A percentile compares a stretch with the other conserved stretches of the same genome.
These are phyloP conservation scores for Aegilops sharonensis DNA, from an alignment of 176 grass and related monocot genomes.

Conservation along the genomic window DNA sequence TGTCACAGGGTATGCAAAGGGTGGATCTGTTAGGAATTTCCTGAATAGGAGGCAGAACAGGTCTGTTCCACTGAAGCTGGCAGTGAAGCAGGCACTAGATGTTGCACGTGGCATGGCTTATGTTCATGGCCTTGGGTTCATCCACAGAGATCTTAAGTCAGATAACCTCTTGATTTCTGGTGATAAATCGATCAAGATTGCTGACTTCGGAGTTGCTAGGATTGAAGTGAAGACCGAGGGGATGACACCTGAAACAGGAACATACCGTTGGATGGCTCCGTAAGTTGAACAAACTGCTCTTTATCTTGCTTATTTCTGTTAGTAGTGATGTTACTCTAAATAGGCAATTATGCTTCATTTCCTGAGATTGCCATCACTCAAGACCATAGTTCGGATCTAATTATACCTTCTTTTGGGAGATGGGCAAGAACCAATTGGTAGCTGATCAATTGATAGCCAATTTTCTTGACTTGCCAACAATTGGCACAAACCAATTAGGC, in stretches of 20 bases:
- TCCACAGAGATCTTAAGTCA: slow-evolving; percentile 78
- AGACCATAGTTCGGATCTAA: not conserved
- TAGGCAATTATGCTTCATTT: not conserved
- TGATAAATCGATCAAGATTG: slow-evolving; percentile 80
- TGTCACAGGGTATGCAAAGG: slow-evolving; percentile 75
- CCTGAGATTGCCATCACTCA: not conserved
- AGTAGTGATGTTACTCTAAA: not conserved
- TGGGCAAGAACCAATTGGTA: too few relatives aligned
- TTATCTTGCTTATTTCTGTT: slow-evolving; percentile 10
- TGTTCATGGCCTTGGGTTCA: slow-evolving; percentile 72
- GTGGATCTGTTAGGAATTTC: slow-evolving; percentile 74
- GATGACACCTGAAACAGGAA: slow-evolving; percentile 92
- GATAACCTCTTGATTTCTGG: slow-evolving; percentile 75
- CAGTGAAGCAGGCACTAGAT: slow-evolving; percentile 69
- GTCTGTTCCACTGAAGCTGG: slow-evolving; percentile 68
- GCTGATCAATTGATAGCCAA: too few relatives aligned
- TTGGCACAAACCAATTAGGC: too few relatives aligned
- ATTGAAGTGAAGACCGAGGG: slow-evolving; percentile 83
- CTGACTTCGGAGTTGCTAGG: slow-evolving; percentile 76
- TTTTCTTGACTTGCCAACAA: too few relatives aligned
- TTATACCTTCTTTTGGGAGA: not conserved
- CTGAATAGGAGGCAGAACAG: slow-evolving; percentile 60
- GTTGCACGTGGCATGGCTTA: slow-evolving; percentile 78
- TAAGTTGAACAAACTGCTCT: slow-evolving; percentile 47
- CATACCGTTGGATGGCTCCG: slow-evolving; percentile 94